Evolutionary conservation across 2,329 filamentous ascomycete species (phyloP).

Genomic region (Sarocladiaceae sp.): DNA sequence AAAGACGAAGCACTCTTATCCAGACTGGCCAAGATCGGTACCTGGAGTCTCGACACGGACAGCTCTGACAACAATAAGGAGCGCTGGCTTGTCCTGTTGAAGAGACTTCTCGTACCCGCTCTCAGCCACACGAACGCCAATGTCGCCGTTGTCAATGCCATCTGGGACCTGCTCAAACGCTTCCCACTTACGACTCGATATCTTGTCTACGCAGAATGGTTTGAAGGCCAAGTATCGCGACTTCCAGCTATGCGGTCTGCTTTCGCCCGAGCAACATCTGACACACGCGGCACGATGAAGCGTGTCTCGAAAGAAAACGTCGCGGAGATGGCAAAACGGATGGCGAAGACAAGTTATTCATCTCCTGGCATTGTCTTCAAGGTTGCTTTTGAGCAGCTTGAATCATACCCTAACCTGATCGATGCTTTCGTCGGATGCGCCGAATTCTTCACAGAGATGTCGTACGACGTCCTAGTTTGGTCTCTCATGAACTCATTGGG

Average conservation of each 20-base stretch:
- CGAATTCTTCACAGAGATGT: conserved; percentile 86
- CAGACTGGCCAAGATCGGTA: conserved; percentile 81
- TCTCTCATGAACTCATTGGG: conserved; percentile 72
- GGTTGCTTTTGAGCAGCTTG: conserved; percentile 82
- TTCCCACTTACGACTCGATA: conserved; percentile 76
- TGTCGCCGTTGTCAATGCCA: conserved; percentile 74
- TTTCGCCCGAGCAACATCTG: conserved; percentile 68
- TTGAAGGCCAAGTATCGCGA: conserved; percentile 69
- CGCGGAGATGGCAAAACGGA: conserved; percentile 73
- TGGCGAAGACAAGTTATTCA: conserved; percentile 88
- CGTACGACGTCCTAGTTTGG: conserved; percentile 92
- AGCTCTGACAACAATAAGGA: conserved; percentile 60
- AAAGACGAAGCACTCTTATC: conserved; percentile 71
- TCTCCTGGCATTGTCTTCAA: conserved; percentile 89
- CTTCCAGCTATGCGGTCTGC: conserved; percentile 70
- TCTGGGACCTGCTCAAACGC: conserved; percentile 74
- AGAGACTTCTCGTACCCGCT: conserved; percentile 77
- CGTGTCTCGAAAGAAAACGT: conserved; percentile 84
- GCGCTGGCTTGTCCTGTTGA: conserved; percentile 81
- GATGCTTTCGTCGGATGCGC: conserved; percentile 92
- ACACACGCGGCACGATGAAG: conserved; percentile 83
- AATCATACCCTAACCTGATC: conserved; percentile 91
- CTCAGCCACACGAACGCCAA: conserved; percentile 83
- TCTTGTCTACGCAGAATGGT: conserved; percentile 91
- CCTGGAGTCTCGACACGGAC: conserved; percentile 66